Conservation (phyloP, 805 yeast genomes). For the Candida hispaniensis region DNA sequence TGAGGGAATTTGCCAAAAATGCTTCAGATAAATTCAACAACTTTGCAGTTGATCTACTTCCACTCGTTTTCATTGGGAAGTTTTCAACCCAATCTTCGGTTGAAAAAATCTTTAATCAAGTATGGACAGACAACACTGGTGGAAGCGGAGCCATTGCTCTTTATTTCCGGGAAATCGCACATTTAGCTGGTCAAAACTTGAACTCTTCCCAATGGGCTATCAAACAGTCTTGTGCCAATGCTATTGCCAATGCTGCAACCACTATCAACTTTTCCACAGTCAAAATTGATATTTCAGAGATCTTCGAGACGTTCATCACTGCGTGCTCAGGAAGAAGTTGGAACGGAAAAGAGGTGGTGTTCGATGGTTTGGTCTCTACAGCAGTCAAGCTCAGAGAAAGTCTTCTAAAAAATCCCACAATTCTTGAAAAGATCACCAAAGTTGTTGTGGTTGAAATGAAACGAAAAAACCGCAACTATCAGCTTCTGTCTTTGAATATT, state of each 20-base stretch:
- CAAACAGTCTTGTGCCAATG: conserved; percentile 58
- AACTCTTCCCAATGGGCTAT: conserved; percentile 48
- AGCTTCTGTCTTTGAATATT: conserved; percentile 41
- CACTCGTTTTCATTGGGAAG: conserved; percentile 68
- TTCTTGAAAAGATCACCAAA: conserved; percentile 34
- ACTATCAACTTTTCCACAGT: conserved; percentile 29
- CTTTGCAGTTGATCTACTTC: conserved; percentile 56
- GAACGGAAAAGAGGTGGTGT: conserved; percentile 73
- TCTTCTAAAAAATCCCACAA: conserved; percentile 24
- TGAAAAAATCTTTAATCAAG: conserved; percentile 41
- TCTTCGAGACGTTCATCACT: conserved; percentile 45
- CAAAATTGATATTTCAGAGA: conserved; percentile 19
- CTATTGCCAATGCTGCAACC: conserved; percentile 50
- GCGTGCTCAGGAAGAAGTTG: conserved; percentile 73
- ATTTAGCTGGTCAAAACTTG: conserved; percentile 40
- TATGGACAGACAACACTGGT: conserved; percentile 76
- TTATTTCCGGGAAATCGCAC: conserved; percentile 58
- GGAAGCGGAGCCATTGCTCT: conserved; percentile 58
- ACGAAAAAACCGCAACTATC: conserved; percentile 57
- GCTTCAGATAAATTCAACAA: conserved; percentile 57
- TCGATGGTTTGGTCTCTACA: conserved; percentile 57
- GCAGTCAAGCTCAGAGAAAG: conserved; percentile 36
- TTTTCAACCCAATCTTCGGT: conserved; percentile 48
- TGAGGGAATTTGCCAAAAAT: conserved; percentile 55
- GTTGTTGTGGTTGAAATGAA: conserved; percentile 50